phyloP scores from a whole-genome alignment of 495 filamentous ascomycete species.

The Annulohypoxylon moriforme region DNA sequence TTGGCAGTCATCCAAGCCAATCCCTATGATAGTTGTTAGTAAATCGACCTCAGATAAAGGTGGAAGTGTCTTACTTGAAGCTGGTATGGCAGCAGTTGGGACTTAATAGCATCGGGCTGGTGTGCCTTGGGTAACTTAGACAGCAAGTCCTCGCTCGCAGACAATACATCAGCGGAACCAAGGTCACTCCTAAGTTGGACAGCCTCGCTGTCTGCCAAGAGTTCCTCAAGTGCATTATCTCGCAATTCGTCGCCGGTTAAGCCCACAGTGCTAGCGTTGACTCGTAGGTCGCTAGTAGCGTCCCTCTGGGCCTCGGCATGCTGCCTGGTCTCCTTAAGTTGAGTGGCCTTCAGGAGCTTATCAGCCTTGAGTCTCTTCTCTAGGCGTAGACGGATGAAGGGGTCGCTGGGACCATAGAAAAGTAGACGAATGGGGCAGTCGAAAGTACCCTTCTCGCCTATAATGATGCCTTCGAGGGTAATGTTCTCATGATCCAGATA shows the following conservation, averaged over 20 bases:
- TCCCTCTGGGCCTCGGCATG: slow-evolving; percentile 61
- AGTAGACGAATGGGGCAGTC: slow-evolving; percentile 77
- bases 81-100: slow-evolving; percentile 82
- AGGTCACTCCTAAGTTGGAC: slow-evolving; percentile 69
- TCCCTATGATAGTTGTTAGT: slow-evolving; percentile 63
- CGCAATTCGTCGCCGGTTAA: slow-evolving; percentile 47
- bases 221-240: slow-evolving; percentile 65
- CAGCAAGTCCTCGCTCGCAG: slow-evolving; percentile 77
- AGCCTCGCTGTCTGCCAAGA: slow-evolving; percentile 73
- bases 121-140: slow-evolving; percentile 78
- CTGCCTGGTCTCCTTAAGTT: slow-evolving; percentile 60
- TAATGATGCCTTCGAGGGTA: slow-evolving; percentile 72
- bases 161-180: slow-evolving; percentile 72
- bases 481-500: slow-evolving; percentile 69
- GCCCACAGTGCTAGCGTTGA: slow-evolving; percentile 48
- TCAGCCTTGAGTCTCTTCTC: slow-evolving; percentile 72
- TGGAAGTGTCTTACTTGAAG: slow-evolving; percentile 58
- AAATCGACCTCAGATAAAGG: not conserved
- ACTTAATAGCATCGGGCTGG: slow-evolving; percentile 71
- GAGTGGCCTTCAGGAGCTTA: slow-evolving; percentile 61
- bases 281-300: slow-evolving; percentile 49
- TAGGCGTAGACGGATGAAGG: slow-evolving; percentile 59
- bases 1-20: slow-evolving; percentile 84
- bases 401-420: slow-evolving; percentile 73
- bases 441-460: slow-evolving; percentile 69